These are phyloP conservation scores for Neurospora sp. DNA, from an alignment of 495 filamentous ascomycete genomes.

Conservation along the genomic window DNA sequence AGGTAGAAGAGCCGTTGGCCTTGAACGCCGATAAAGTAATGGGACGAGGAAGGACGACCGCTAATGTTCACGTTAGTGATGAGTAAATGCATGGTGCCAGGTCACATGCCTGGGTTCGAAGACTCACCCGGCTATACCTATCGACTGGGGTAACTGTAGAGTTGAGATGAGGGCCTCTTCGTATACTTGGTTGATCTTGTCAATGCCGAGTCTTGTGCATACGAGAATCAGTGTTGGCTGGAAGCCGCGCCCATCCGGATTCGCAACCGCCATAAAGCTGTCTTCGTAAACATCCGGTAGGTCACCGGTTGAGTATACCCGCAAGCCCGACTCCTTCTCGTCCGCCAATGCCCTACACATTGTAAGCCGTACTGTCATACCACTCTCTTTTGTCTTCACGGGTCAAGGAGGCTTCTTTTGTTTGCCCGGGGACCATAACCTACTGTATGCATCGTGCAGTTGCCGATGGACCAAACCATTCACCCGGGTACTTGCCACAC, in stretches of 20 bases:
- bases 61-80: conserved; percentile 32
- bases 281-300: conserved; percentile 89
- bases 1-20: conserved; percentile 85
- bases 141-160: conserved; percentile 76
- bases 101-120: background rate
- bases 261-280: conserved; percentile 65
- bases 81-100: background rate
- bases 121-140: conserved; percentile 92
- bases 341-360: conserved; percentile 57
- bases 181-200: conserved; percentile 85
- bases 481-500: conserved; percentile 89
- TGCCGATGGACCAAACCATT: conserved; percentile 99
- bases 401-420: background rate
- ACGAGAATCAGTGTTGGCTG: conserved; percentile 82
- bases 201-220: conserved; percentile 82
- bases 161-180: conserved; percentile 77
- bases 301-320: conserved; percentile 83
- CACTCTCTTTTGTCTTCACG: background rate
- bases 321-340: conserved; percentile 47
- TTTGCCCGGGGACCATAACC: conserved; percentile 20
- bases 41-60: conserved; percentile 86
- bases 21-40: conserved; percentile 97
- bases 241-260: conserved; percentile 50
- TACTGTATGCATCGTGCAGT: conserved; percentile 94
- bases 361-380: conserved; percentile 14